phyloP scores from a whole-genome alignment of 352 stramenopile genomes.

The Pseudoperonospora humuli region DNA sequence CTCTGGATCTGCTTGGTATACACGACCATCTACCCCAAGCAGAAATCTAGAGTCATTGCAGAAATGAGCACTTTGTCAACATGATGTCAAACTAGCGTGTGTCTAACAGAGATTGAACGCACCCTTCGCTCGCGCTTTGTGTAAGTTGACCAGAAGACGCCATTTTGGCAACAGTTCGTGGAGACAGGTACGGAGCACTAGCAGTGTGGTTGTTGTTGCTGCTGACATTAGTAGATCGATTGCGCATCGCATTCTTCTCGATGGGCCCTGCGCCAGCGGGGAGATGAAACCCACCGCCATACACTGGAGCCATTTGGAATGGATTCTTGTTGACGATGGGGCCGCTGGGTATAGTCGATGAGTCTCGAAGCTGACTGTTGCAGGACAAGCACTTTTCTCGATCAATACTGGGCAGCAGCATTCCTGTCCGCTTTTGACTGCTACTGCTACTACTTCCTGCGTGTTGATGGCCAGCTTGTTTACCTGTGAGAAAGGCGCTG shows the following conservation, averaged over 20 bases:
- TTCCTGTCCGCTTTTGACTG: constrained; percentile 38
- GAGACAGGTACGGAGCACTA: too few relatives aligned
- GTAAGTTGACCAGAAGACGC: constrained; percentile 26
- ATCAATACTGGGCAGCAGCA: constrained; percentile 60
- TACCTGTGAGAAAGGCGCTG: too few relatives aligned
- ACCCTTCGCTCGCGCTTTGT: constrained; percentile 68
- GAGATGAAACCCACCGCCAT: too few relatives aligned
- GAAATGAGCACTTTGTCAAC: not conserved
- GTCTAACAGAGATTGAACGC: constrained; percentile 3
- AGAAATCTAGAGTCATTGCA: constrained; percentile 38
- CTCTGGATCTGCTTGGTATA: constrained; percentile 73
- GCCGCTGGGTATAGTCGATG: constrained; percentile 13
- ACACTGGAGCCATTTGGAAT: constrained; percentile 49
- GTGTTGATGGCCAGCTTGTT: too few relatives aligned
- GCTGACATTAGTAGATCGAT: too few relatives aligned
- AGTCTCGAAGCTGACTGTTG: constrained; percentile 59
- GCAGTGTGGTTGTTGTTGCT: too few relatives aligned
- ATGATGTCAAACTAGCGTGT: not conserved
- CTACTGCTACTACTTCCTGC: too few relatives aligned
- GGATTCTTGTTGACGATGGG: constrained; percentile 54
- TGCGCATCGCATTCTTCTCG: too few relatives aligned
- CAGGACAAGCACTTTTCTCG: constrained; percentile 74
- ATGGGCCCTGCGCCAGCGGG: too few relatives aligned
- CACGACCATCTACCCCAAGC: constrained; percentile 70
- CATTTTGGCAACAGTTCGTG: too few relatives aligned